A percentile compares a stretch with the other conserved stretches of the same genome.
Evolutionary conservation across 169 alveolate genomes (phyloP).

Genomic region (Plasmodium gaboni): DNA sequence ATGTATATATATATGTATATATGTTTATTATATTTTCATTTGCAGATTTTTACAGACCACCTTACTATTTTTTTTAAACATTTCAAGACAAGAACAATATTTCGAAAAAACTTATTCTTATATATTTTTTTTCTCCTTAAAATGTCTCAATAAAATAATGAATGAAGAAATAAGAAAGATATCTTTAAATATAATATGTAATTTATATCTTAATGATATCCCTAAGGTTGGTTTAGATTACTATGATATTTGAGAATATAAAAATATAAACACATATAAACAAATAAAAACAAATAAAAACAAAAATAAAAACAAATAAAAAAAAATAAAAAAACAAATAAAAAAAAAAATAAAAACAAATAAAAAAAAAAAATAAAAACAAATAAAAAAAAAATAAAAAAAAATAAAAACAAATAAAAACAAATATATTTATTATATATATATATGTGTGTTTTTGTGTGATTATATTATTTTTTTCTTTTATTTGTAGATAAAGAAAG

Average conservation of each 20-base stretch:
- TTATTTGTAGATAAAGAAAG: constrained; percentile 24
- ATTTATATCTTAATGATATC: constrained; percentile 30
- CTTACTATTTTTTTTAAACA: constrained; percentile 17
- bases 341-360: not conserved
- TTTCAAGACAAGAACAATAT: constrained; percentile 48
- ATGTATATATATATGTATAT: not conserved
- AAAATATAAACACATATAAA: not conserved
- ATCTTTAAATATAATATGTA: constrained; percentile 39
- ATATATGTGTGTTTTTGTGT: no score
- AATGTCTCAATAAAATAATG: constrained; percentile 1
- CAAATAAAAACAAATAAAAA: not conserved
- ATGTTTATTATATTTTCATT: not conserved
- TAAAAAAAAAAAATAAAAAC: not conserved
- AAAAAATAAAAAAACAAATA: no score
- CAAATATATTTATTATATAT: no score
- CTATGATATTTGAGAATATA: not conserved
- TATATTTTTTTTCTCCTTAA: constrained; percentile 10
- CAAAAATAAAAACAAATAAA: no score
- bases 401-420: no score
- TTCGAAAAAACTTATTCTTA: constrained; percentile 15
- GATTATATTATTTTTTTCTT: not conserved
- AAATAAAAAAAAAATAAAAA: not conserved
- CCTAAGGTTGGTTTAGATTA: constrained; percentile 24
- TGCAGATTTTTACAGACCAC: constrained; percentile 35
- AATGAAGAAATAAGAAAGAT: constrained; percentile 42